These are phyloP conservation scores for Picea sitchensis DNA, from an alignment of 75 land plant species.

Conservation along the genomic window DNA sequence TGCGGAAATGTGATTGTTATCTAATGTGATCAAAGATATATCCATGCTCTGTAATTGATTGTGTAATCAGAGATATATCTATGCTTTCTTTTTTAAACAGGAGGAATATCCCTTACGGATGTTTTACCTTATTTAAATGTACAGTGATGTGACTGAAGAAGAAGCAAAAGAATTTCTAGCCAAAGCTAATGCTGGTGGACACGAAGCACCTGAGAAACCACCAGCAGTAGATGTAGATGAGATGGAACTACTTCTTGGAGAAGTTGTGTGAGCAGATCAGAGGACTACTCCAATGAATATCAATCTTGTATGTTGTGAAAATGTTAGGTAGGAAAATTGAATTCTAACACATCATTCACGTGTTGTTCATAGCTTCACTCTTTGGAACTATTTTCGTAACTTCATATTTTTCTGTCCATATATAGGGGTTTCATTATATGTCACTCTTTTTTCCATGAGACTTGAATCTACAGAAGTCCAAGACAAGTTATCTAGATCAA, in stretches of 20 bases:
- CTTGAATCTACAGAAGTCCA: neutral
- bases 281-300: neutral
- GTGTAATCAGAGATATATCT: neutral
- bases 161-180: conserved; percentile 36
- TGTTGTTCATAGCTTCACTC: neutral
- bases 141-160: conserved; percentile 41
- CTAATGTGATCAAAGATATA: neutral
- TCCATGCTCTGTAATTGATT: neutral
- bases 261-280: conserved; percentile 20
- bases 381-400: neutral
- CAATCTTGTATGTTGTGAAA: neutral
- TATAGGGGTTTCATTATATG: neutral
- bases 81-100: neutral
- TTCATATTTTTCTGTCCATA: neutral
- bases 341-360: neutral
- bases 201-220: conserved; percentile 10
- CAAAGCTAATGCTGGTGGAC: conserved; percentile 12
- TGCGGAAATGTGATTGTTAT: neutral
- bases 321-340: too few relatives aligned
- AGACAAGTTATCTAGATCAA: neutral
- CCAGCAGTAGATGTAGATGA: conserved; percentile 39
- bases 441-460: neutral
- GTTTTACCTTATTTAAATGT: neutral
- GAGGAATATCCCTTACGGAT: neutral
- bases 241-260: conserved; percentile 39